Evolutionary conservation across 345 rosid genomes (phyloP), one percentile per base, ranked within the genome.

Genomic region (Schrenkiella parvula): DNA sequence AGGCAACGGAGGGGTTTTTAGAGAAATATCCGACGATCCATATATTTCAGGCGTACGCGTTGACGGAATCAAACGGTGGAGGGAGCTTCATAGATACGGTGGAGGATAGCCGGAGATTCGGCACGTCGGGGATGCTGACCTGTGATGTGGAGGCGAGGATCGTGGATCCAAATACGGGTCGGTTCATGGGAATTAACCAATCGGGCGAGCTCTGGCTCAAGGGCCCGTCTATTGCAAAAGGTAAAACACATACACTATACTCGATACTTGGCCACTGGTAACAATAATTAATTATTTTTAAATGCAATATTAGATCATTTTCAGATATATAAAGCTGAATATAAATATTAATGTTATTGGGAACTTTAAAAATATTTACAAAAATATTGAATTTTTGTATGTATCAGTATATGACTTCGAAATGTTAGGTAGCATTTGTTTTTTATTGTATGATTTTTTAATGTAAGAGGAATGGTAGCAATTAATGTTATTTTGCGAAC

Each of bases 131-230:
- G 78, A 4, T 60, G 77, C 52, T 91, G 71, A 77, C 93, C 14
- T 78, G 88, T 22, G 81, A 79, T 50, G 15, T 35, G 15, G 34
- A 48, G 8, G 70, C 70, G 6, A 50, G 59, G 70, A 35, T 66
- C 3, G 70, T 89, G 55, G 88, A 89, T 56, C 88, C 91, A 34
- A 82, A 81, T 18, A 73, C 73, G 83, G 57, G 57, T 52, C 57
- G 57, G 35, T 28, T 52, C 1, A 0, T 26, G 57, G 57, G 57
- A 26, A 26, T 75, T 54, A 82, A 85, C 43, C 81, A 78, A 38
- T 79, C 86, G 13, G 95, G 95, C 2, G 95, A 89, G 82, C 85
- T 89, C 18, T 89, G 88, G 95, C 87, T 89, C 0, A 80, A 78
- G 6, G 64, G 69, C 5, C 68, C 75, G 6, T 2, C 75, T 18